Evolutionary conservation across 257 asterid species (phyloP).

Genomic region (Petunia secreta): DNA sequence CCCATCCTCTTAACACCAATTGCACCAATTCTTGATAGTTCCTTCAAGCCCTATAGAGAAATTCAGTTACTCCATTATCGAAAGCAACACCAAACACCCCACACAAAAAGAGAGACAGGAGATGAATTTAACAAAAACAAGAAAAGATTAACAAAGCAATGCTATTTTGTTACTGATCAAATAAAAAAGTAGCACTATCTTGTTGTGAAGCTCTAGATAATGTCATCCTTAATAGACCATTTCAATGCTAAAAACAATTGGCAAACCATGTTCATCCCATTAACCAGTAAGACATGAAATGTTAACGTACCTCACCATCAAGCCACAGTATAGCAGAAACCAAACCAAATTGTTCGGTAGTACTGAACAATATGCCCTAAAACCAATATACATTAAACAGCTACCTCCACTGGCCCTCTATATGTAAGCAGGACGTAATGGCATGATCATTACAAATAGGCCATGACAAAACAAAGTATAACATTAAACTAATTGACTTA

Average conservation of each 20-base stretch:
- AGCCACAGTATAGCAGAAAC: not conserved
- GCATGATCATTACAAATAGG: too few species aligned
- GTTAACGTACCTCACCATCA: conserved; percentile 8
- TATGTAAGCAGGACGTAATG: too few species aligned
- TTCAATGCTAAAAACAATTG: conserved; percentile 13
- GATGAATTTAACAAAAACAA: conserved; percentile 16
- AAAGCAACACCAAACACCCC: not conserved
- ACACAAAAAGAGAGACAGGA: conserved; percentile 13
- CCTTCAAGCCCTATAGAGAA: conserved; percentile 66
- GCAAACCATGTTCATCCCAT: conserved; percentile 12
- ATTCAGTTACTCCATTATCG: conserved; percentile 32
- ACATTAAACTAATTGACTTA: conserved; percentile 35
- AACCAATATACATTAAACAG: not conserved
- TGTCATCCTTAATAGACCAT: conserved; percentile 19
- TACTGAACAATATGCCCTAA: not conserved
- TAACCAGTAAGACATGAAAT: conserved; percentile 5
- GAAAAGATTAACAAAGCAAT: not conserved
- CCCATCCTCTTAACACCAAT: conserved; percentile 91
- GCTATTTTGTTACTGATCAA: too few species aligned
- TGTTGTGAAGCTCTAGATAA: not conserved
- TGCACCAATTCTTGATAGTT: conserved; percentile 44
- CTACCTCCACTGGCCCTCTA: too few species aligned
- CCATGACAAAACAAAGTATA: too few species aligned
- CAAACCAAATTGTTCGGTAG: conserved; percentile 4
- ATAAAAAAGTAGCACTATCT: not conserved